Evolutionary conservation across 257 asterid genomes (phyloP).

Genomic region (Nicotiana benthamiana): DNA sequence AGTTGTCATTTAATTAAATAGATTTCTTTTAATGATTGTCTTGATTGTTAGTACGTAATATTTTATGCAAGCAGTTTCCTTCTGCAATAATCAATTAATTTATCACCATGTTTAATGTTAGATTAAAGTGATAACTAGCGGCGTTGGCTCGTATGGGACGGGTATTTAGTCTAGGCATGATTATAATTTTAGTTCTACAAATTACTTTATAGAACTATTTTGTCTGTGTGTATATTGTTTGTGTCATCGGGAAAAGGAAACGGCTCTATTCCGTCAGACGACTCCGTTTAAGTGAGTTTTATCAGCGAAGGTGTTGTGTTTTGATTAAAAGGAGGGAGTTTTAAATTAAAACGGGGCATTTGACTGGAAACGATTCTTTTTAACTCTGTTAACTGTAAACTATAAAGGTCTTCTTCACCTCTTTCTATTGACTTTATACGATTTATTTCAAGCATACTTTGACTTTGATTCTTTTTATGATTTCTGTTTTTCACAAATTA

Average conservation of each 20-base stretch:
- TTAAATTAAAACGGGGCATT: conserved; percentile 5
- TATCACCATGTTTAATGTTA: background rate
- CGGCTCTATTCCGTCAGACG: background rate
- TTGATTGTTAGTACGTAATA: background rate
- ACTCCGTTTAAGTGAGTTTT: background rate
- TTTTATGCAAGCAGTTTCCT: background rate
- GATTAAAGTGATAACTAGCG: background rate
- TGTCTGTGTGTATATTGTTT: too few species aligned
- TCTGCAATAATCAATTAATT: background rate
- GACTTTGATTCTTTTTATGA: too few species aligned
- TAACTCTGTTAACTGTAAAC: too few species aligned
- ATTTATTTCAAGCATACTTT: too few species aligned
- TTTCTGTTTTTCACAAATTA: too few species aligned
- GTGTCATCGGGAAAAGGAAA: background rate
- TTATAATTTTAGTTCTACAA: too few species aligned
- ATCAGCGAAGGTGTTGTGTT: background rate
- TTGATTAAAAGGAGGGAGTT: conserved; percentile 10
- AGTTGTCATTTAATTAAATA: conserved; percentile 2
- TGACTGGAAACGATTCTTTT: background rate
- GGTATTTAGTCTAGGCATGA: too few species aligned
- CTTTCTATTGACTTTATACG: too few species aligned
- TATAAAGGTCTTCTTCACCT: too few species aligned
- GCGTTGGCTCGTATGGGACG: background rate
- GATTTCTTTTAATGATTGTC: background rate
- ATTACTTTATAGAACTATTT: too few species aligned